Base-by-base conservation (phyloP, 1,139 yeast genomes). In the Entelexis paramagnoliae region DNA sequence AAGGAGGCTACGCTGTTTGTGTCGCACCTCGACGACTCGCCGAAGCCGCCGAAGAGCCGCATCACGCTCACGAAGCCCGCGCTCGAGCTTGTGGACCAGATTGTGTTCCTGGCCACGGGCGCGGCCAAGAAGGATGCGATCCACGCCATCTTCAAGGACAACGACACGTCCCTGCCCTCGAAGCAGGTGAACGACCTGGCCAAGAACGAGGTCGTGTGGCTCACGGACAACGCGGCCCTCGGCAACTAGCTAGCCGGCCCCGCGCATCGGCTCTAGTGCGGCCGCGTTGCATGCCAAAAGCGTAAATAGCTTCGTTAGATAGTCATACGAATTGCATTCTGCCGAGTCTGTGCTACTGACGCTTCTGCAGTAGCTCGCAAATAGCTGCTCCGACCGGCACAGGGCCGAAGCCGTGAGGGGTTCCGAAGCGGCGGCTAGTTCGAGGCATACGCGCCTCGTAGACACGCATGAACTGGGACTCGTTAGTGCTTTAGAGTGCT, bases 91-190 rank as follows among this genome's bases (percentile, higher is more conserved):
- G 81, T 83, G 19, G 64, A 69, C 19, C 66, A 76, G 46, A 77
- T 88, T 60, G 83, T 87, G 1, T 88, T 87, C 69, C 91, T 87
- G 47, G 95, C 95, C 17, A 91, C 86, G 66, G 96, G 96, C 53
- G 81, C 81, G 17, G 83, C 85, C 36, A 88, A 88, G 68, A 85
- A 87, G n/a, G 74, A 79, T 0, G 74, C 83, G 43, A 72, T 89
- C 66, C 77, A 77, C 62, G 75, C 82, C 58, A 81, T 88, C 50
- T 86, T 89, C 66, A 75, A 68, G 46, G 50, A 65, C 32, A 73
- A 74, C 53, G 77, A 81, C 58, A 63, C 72, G 19, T 61, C 69
- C 22, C 74, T 88, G 60, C 97, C 97, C 19, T 76, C 87, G 51
- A 82, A 80, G 55, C 70, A 81, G 60, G 94, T 88, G 54, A 87